Evolutionary conservation across 1,139 yeast genomes (phyloP), one percentile per base, ranked within the genome.

Genomic region (Hanseniaspora sp.): DNA sequence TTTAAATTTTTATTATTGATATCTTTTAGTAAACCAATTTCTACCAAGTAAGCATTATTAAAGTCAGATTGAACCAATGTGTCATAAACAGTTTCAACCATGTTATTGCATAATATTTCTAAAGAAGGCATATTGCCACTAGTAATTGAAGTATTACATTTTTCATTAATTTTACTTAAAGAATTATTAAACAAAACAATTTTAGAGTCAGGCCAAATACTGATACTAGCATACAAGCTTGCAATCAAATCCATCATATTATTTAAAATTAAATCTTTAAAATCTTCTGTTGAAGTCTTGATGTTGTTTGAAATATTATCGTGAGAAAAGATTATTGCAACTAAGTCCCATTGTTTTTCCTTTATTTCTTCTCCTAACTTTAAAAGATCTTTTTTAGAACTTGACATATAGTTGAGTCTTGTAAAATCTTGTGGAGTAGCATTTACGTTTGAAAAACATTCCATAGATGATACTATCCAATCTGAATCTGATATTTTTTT

Each of bases 141-240:
- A 7, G 28, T 42, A 5, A 9, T n/a, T 66, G 63, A 52, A 60
- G 63, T 44, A 62, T 59, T 4, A 57, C 60, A 52, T 62, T 57
- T 54, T 63, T 58, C 38, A 23, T 46, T 43, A 5, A 48, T 28
- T 31, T 49, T 46, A 28, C 48, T 34, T 44, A 40, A 38, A n/a
- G 38, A 33, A 7, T 48, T 39, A 28, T 54, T 54, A 31, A 54
- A 48, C 45, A 54, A 41, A 12, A 54, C 30, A 11, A 49, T 28
- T 33, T 54, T 54, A 6, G 53, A 34, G 7, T 41, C 38, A 34
- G 46, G 48, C 52, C 53, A 54, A 17, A 49, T 18, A 18, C 44
- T 41, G 15, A 41, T 40, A 31, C 46, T 39, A 12, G 35, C 34
- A 9, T 46, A 43, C 18, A 54, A 47, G 18, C 49, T 39, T 31